These are phyloP conservation scores for Prinsepia uniflora DNA, from an alignment of 306 rosid species.

Conservation along the genomic window DNA sequence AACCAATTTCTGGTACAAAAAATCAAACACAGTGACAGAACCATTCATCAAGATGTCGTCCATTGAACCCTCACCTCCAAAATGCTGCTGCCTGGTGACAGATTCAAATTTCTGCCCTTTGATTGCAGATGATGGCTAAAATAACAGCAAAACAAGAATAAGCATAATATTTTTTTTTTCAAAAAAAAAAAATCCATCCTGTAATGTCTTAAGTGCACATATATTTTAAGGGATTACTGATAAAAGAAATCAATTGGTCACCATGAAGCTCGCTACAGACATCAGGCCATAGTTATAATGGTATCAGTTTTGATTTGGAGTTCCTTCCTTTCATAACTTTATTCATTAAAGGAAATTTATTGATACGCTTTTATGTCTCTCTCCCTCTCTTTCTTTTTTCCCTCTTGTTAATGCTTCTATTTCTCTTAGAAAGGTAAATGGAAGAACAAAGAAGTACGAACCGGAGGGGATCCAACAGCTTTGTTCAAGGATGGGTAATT, in stretches of 20 bases:
- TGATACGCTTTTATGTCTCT: not conserved
- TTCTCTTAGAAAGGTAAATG: not conserved
- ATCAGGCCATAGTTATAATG: not conserved
- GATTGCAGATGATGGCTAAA: conserved; percentile 52
- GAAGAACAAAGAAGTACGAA: not conserved
- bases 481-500: not conserved
- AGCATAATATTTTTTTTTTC: conserved; percentile 22
- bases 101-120: conserved; percentile 53
- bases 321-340: not conserved
- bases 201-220: not conserved
- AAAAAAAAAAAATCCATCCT: conserved; percentile 2
- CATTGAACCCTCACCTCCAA: conserved; percentile 50
- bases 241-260: not conserved
- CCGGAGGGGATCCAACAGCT: not conserved
- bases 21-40: conserved; percentile 7
- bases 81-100: conserved; percentile 34
- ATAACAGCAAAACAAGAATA: conserved; percentile 22
- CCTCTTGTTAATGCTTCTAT: not conserved
- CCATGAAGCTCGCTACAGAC: not conserved
- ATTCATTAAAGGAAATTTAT: not conserved
- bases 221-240: not conserved
- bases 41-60: conserved; percentile 8
- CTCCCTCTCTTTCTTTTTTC: too few species aligned
- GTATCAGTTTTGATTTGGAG: not conserved
- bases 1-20: conserved; percentile 7